Evolutionary conservation across 768 basidiomycete genomes (phyloP).

Genomic region (Lentinula sp.): DNA sequence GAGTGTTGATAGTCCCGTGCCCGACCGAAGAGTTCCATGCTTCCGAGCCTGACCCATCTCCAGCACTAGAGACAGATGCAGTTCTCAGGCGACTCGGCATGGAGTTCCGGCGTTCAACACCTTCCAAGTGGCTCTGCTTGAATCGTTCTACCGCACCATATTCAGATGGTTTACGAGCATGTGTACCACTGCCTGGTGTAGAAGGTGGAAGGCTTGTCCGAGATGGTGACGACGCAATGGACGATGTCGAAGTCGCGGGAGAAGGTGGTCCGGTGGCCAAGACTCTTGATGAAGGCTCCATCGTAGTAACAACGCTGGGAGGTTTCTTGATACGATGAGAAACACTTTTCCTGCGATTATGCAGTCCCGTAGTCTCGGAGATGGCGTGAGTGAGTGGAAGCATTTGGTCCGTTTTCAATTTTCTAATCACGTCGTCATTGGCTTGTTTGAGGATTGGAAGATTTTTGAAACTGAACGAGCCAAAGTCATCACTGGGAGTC

Average conservation of each 20-base stretch:
- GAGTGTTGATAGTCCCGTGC: slow-evolving; percentile 52
- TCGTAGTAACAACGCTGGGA: slow-evolving; percentile 65
- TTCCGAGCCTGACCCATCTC: slow-evolving; percentile 75
- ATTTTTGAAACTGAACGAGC: slow-evolving; percentile 98
- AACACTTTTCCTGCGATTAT: slow-evolving; percentile 71
- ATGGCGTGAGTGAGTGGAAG: slow-evolving; percentile 69
- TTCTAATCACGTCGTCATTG: slow-evolving; percentile 96
- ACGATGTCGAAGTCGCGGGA: slow-evolving; percentile 87
- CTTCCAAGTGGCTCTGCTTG: slow-evolving; percentile 76
- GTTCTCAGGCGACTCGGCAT: slow-evolving; percentile 87
- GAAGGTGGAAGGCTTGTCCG: slow-evolving; percentile 66
- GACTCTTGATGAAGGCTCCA: slow-evolving; percentile 47
- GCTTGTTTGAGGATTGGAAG: slow-evolving; percentile 93
- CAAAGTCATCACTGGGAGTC: slow-evolving; percentile 84
- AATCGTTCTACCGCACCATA: slow-evolving; percentile 84
- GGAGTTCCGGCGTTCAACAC: slow-evolving; percentile 69
- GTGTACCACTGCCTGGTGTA: slow-evolving; percentile 56
- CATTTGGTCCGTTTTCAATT: slow-evolving; percentile 89
- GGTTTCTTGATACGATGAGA: slow-evolving; percentile 80
- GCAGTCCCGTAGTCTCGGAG: slow-evolving; percentile 52
- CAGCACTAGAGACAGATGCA: slow-evolving; percentile 77
- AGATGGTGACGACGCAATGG: slow-evolving; percentile 85
- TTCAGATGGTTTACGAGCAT: slow-evolving; percentile 85
- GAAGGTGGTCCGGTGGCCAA: slow-evolving; percentile 78
- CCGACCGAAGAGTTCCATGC: slow-evolving; percentile 59